phyloP scores from a whole-genome alignment of 2,329 filamentous ascomycete genomes.

The Colletotrichum lentis region DNA sequence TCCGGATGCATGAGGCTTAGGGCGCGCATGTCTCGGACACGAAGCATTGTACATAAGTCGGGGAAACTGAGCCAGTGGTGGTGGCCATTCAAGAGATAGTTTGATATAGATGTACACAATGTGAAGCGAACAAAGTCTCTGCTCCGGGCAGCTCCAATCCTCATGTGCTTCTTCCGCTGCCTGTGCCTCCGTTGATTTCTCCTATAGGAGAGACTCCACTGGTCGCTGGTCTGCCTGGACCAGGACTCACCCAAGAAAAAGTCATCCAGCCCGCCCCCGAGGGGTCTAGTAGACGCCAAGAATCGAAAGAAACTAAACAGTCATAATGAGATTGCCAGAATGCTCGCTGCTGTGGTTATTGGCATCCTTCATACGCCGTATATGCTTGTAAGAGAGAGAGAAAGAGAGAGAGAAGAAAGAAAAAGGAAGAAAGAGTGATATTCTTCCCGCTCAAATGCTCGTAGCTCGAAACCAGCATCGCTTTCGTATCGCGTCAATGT shows the following conservation, averaged over 20 bases:
- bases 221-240: conserved; percentile 3
- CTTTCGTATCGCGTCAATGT: conserved; percentile 13
- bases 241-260: background rate
- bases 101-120: conserved; percentile 1
- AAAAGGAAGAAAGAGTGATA: too few relatives aligned
- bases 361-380: conserved; percentile 34
- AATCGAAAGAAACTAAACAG: background rate
- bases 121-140: conserved; percentile 12
- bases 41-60: conserved; percentile 9
- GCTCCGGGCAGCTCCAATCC: conserved; percentile 26
- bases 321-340: background rate
- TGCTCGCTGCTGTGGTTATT: conserved; percentile 7
- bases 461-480: background rate
- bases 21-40: conserved; percentile 13
- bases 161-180: background rate
- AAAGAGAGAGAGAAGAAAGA: background rate
- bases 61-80: conserved; percentile 14
- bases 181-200: background rate
- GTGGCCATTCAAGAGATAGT: conserved; percentile 3
- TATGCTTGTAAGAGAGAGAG: conserved; percentile 11
- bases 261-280: conserved; percentile 18
- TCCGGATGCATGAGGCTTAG: background rate
- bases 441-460: background rate
- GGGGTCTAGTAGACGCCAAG: background rate
- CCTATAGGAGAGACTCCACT: too few relatives aligned